Evolutionary conservation across 768 basidiomycete species (phyloP).

Genomic region (Baorangia bicolor): DNA sequence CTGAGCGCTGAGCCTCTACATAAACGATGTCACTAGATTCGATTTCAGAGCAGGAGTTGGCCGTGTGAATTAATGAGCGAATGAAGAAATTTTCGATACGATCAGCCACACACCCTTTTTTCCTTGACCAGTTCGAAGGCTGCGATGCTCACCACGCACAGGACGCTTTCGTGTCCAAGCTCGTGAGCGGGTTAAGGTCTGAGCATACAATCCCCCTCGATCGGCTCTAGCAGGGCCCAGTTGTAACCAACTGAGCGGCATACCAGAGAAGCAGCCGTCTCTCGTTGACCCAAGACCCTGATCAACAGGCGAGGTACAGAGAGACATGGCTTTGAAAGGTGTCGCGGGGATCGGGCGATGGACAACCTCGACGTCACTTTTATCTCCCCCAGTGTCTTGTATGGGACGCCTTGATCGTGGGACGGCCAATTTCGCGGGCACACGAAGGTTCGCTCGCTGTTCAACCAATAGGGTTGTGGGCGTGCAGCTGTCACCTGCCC

Average conservation of each 20-base stretch:
- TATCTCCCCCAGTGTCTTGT: constrained; percentile 17
- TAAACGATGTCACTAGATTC: not conserved
- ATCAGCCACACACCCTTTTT: not conserved
- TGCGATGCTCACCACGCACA: constrained; percentile 66
- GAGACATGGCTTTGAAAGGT: constrained; percentile 45
- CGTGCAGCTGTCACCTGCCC: not conserved
- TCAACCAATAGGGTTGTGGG: not conserved
- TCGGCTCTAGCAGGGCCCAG: constrained; percentile 62
- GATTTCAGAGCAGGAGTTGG: not conserved
- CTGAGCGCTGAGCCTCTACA: no score
- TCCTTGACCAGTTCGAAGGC: constrained; percentile 50
- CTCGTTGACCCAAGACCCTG: constrained; percentile 44
- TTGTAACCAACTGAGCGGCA: constrained; percentile 56
- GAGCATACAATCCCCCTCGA: constrained; percentile 66
- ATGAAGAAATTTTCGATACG: no score
- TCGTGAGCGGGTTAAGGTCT: constrained; percentile 85
- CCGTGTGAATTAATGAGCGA: not conserved
- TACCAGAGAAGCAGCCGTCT: constrained; percentile 59
- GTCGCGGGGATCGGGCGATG: constrained; percentile 54
- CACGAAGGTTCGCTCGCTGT: no score
- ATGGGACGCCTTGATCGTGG: constrained; percentile 15
- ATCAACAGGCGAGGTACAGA: constrained; percentile 18
- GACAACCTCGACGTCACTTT: not conserved
- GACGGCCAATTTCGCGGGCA: fast-evolving
- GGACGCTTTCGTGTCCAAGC: constrained; percentile 32